Evolutionary conservation across 148 eudicot species (phyloP).

Genomic region (Chenopodium suecicum): DNA sequence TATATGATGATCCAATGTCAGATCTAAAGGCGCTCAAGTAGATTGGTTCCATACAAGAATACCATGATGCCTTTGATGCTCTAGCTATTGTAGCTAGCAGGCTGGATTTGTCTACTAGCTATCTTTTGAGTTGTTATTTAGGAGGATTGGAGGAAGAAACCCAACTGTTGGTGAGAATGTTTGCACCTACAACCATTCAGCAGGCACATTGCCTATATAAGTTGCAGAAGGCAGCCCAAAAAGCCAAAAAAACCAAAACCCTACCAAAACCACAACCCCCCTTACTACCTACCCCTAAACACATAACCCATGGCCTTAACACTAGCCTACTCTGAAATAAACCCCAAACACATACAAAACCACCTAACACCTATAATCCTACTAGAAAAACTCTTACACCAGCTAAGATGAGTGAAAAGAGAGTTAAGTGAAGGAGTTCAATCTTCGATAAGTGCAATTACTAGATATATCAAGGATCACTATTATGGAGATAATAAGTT

Average conservation of each 20-base stretch:
- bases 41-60: not conserved
- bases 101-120: not conserved
- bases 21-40: not conserved
- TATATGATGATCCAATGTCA: not conserved
- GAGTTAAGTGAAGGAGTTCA: no score
- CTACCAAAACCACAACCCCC: no score
- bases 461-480: no score
- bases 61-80: not conserved
- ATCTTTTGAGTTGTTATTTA: not conserved
- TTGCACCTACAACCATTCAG: not conserved
- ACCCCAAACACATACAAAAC: no score
- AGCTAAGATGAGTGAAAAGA: no score
- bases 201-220: not conserved
- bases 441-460: no score
- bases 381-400: no score
- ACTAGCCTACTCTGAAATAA: no score
- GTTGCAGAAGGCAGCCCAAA: not conserved
- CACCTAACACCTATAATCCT: not conserved
- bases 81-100: not conserved
- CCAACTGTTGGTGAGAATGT: not conserved
- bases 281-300: no score
- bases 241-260: no score
- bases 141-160: not conserved
- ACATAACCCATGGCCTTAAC: no score
- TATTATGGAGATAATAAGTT: no score